These are phyloP conservation scores for Heteromeles arbutifolia DNA, from an alignment of 306 rosid species.

Conservation along the genomic window DNA sequence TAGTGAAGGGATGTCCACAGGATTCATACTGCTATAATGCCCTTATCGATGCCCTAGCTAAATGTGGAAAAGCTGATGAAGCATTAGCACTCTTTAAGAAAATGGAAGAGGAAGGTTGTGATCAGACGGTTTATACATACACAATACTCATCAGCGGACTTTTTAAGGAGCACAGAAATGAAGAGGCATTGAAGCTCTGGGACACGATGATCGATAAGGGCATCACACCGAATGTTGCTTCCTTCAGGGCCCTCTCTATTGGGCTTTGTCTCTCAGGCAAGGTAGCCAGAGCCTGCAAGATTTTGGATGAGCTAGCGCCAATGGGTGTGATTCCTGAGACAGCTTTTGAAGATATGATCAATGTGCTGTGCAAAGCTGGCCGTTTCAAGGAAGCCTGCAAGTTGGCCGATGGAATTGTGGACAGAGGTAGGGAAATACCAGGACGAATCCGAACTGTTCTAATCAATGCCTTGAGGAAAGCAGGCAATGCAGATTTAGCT, in stretches of 20 bases:
- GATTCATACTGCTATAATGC: conserved; percentile 79
- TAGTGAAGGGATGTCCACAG: conserved; percentile 43
- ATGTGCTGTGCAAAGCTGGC: conserved; percentile 63
- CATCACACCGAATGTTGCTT: conserved; percentile 67
- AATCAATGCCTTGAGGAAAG: conserved; percentile 79
- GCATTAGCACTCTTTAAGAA: conserved; percentile 46
- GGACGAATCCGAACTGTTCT: conserved; percentile 65
- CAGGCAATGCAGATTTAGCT: conserved; percentile 74
- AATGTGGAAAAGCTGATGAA: conserved; percentile 58
- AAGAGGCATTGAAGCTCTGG: conserved; percentile 77
- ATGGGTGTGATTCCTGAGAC: conserved; percentile 71
- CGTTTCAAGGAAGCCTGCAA: conserved; percentile 85
- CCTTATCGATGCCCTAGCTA: conserved; percentile 61
- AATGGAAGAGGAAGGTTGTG: conserved; percentile 82
- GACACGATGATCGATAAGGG: conserved; percentile 81
- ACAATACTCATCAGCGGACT: conserved; percentile 66
- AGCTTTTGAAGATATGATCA: conserved; percentile 81
- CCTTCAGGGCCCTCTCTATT: conserved; percentile 71
- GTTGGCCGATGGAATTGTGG: conserved; percentile 88
- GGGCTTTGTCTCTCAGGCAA: conserved; percentile 86
- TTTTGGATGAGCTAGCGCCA: conserved; percentile 83
- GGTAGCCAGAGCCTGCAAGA: conserved; percentile 81
- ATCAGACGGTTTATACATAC: conserved; percentile 69
- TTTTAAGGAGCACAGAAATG: conserved; percentile 64
- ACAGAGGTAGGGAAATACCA: conserved; percentile 81